These are phyloP conservation scores for Aspergillus piperis DNA, from an alignment of 2,329 filamentous ascomycete genomes.

Conservation along the genomic window DNA sequence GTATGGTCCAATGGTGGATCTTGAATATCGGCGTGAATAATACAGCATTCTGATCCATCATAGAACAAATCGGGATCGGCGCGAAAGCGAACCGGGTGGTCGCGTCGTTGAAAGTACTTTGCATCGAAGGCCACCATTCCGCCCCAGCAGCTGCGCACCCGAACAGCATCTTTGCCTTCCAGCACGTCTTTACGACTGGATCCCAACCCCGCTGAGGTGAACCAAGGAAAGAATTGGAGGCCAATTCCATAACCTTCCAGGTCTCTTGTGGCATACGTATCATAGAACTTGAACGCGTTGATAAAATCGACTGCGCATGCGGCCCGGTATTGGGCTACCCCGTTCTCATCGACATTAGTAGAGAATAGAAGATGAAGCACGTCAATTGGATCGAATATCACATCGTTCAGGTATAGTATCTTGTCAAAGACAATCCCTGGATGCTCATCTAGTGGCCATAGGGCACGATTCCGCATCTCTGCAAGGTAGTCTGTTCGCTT, in stretches of 20 bases:
- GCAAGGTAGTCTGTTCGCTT: slow-evolving; percentile 73
- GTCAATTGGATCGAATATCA: slow-evolving; percentile 61
- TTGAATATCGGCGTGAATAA: slow-evolving; percentile 54
- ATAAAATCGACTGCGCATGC: slow-evolving; percentile 73
- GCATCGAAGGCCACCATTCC: slow-evolving; percentile 64
- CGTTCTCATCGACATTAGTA: slow-evolving; percentile 55
- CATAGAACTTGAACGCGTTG: slow-evolving; percentile 72
- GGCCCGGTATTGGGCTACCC: slow-evolving; percentile 63
- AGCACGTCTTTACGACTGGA: slow-evolving; percentile 63
- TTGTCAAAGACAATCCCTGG: slow-evolving; percentile 53
- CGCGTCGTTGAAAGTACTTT: slow-evolving; percentile 43
- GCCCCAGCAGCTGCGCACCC: slow-evolving; percentile 73
- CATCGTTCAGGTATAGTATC: slow-evolving; percentile 66
- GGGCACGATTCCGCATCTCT: slow-evolving; percentile 68
- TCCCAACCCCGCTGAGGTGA: slow-evolving; percentile 53
- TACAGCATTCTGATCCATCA: slow-evolving; percentile 66
- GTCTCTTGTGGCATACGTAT: slow-evolving; percentile 72
- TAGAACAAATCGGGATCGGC: slow-evolving; percentile 60
- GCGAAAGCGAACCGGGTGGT: slow-evolving; percentile 55
- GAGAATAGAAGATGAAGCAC: slow-evolving; percentile 62
- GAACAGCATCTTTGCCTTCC: slow-evolving; percentile 58
- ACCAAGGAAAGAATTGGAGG: slow-evolving; percentile 72
- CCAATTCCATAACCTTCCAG: slow-evolving; percentile 67
- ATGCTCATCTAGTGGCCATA: slow-evolving; percentile 60
- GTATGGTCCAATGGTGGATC: slow-evolving; percentile 28